Evolutionary conservation across 2,329 filamentous ascomycete genomes (phyloP), one percentile per base, ranked within the genome.

Genomic region (Fusarium praegraminearum): DNA sequence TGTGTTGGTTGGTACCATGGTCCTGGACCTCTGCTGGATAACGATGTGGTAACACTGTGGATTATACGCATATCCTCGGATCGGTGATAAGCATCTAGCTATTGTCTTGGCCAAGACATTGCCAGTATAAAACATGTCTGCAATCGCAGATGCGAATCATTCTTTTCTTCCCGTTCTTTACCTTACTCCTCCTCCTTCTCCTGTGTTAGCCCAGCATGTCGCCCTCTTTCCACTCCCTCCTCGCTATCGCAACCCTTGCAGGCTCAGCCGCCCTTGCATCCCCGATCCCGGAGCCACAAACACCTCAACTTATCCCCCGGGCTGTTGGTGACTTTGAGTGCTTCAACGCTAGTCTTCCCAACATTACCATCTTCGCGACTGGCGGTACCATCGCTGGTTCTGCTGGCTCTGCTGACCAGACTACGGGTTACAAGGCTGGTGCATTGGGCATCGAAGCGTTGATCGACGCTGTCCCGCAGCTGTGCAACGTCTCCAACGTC

Each of bases 381-480:
- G 86, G 86, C 9, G 87, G 87, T 9, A 89, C 87, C 5, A 89
- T 89, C 47, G 87, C 87, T 3, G 85, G 85, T 1, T 80, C 81
- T 58, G 83, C 82, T 0, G 75, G 72, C 1, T 82, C 79, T 26
- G 80, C 81, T 18, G 82, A 81, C 3, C 82, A 85, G 61, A 83
- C 81, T 0, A 79, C 80, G 0, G 79, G 80, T 4, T 83, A 84
- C 74, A 41, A 76, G 50, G 74, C 80, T 16, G 82, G 80, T 7
- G 77, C 78, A 0, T 75, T 87, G 3, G 83, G 83, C 3, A 83
- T 87, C 10, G 77, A 84, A 35, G 73, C 81, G 1, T 77, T 89
- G 11, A 83, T 89, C 62, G 77, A 83, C 15, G 85, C 85, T 1
- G 85, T 88, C 0, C 86, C 86, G 0, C 82, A 85, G 62, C 75